Conservation (phyloP, 495 filamentous ascomycete species). For the Tuber magnatum region DNA sequence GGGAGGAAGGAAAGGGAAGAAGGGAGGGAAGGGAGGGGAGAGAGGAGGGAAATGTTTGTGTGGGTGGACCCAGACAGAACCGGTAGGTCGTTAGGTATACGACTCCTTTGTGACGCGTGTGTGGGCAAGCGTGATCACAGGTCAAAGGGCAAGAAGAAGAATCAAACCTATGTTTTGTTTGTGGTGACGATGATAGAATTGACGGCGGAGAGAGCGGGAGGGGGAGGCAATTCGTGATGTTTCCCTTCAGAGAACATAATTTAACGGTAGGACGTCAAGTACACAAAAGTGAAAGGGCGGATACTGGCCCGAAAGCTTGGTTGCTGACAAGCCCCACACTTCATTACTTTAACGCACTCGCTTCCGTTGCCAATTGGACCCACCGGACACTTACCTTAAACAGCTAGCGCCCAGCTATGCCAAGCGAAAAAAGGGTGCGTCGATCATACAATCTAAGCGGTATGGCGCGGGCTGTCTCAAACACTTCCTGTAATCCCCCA, state of each 20-base stretch:
- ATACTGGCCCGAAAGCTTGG: constrained; percentile 28
- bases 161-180: neutral
- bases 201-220: neutral
- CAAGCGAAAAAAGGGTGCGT: constrained; percentile 6
- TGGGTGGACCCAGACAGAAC: neutral
- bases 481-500: neutral
- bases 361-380: constrained; percentile 25
- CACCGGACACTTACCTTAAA: constrained; percentile 13
- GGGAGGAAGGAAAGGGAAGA: constrained; percentile 24
- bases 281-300: constrained; percentile 1
- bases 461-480: neutral
- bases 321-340: constrained; percentile 3
- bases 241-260: neutral
- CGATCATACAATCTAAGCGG: constrained; percentile 4
- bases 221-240: neutral
- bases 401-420: constrained; percentile 14
- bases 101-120: neutral
- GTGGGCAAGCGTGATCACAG: neutral
- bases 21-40: constrained; percentile 41
- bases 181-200: neutral
- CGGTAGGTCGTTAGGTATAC: neutral
- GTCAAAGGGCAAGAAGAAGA: neutral
- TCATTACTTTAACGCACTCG: constrained; percentile 10
- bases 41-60: neutral
- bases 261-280: neutral